Base-by-base conservation (phyloP, 371 early-diverging fungal species). In the Neoconidiobolus thromboides region DNA sequence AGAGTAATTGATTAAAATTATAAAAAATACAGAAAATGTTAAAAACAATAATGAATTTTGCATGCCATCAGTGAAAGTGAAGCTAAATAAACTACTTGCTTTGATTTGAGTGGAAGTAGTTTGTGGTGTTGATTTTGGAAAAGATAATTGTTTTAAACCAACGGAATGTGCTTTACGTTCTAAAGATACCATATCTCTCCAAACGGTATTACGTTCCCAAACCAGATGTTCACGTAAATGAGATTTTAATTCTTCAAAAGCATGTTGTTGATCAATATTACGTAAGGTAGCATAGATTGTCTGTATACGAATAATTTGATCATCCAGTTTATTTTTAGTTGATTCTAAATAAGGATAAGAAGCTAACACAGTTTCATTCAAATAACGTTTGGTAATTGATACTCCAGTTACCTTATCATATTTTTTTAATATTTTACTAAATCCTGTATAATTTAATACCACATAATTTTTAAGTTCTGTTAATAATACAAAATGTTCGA, bases 181-280 rank as follows among this genome's bases (percentile, higher is more conserved):
- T 64, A 81, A 75, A 12, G 88, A 85, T 58, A 96, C 81, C 92
- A 95, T 87, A 66, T 96, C 96, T 60, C 90, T 77, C 96, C 96
- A 96, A 3, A 96, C 86, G 0, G 96, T 94, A 68, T 93, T 94
- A 65, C 96, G 83, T 67, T 94, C 93, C 86, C 87, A 93, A 1
- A 89, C 91, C 61, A 96, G 82, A 48, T 86, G 87, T 62, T 95
- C 94, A 51, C 92, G 74, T 64, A 95, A 71, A 62, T 87, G 82
- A 36, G 76, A 71, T 59, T 86, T 82, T 26, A 96, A 80, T 54
- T 89, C 88, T 26, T 76, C 72, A 0, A 91, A 89, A 10, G 74
- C 69, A 43, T 78, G 81, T 12, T 77, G 55, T 52, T 77, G 68
- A 52, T 69, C 70, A n/a, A 70, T 67, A 4, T 75, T 73, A 37